Percentiles rank a stretch among this genome's conserved stretches.
Evolutionary conservation across 768 basidiomycete genomes (phyloP).

Genomic region (Tubosaeta sp.): DNA sequence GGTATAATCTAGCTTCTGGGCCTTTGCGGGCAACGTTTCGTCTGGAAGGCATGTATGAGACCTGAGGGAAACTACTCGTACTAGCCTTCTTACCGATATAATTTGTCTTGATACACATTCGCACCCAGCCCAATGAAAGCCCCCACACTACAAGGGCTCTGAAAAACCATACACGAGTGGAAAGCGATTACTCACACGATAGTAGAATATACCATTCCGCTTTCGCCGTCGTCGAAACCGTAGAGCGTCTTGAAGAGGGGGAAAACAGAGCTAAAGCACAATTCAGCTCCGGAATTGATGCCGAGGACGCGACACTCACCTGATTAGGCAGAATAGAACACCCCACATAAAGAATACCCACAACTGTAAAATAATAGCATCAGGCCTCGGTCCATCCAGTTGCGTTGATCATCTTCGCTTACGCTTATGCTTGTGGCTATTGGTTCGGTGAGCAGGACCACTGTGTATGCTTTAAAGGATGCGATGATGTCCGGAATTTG

Average conservation of each 20-base stretch:
- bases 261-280: slow-evolving; percentile 45
- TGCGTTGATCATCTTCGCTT: slow-evolving; percentile 14
- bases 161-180: not conserved
- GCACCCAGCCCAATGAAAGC: slow-evolving; percentile 41
- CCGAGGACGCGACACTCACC: slow-evolving; percentile 29
- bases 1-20: slow-evolving; percentile 56
- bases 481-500: not conserved
- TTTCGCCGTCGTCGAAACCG: slow-evolving; percentile 54
- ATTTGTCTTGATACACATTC: slow-evolving; percentile 42
- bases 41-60: slow-evolving; percentile 24
- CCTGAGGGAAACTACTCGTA: slow-evolving; percentile 14
- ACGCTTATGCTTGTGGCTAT: slow-evolving; percentile 71
- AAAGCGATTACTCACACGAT: slow-evolving; percentile 41
- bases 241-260: slow-evolving; percentile 54
- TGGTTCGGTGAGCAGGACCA: slow-evolving; percentile 44
- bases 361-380: slow-evolving; percentile 33
- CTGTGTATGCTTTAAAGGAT: slow-evolving; percentile 1
- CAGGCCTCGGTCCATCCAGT: not conserved
- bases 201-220: slow-evolving; percentile 56
- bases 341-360: slow-evolving; percentile 76
- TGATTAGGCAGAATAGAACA: slow-evolving; percentile 60
- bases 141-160: slow-evolving; percentile 41
- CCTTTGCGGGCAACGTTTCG: slow-evolving; percentile 30
- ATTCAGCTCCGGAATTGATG: not conserved
- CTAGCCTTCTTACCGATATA: slow-evolving; percentile 36